A percentile compares a stretch with the other conserved stretches of the same genome.
Evolutionary conservation across 2,329 filamentous ascomycete genomes (phyloP).

Genomic region (Diaporthe sp.): DNA sequence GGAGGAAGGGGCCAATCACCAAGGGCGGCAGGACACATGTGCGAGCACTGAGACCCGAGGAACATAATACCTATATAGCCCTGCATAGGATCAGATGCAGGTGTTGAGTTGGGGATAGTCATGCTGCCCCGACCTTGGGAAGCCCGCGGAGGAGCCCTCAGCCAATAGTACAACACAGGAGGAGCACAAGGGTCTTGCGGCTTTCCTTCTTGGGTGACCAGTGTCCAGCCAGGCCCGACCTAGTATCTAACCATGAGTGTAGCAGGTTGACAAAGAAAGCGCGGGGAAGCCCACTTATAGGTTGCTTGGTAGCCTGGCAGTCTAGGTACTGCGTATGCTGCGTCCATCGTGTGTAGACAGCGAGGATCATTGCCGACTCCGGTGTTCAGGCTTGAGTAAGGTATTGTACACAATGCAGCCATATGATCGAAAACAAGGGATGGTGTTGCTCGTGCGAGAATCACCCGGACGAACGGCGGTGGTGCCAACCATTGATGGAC

Average conservation of each 20-base stretch:
- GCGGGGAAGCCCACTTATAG: neutral
- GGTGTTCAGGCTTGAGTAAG: neutral
- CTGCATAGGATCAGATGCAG: neutral
- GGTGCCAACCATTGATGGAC: neutral
- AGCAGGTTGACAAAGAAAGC: neutral
- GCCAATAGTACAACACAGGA: conserved; percentile 40
- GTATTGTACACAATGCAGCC: neutral
- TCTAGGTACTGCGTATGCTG: neutral
- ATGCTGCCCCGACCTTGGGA: neutral
- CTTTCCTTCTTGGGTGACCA: conserved; percentile 2
- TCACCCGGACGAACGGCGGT: neutral
- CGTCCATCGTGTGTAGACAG: no score
- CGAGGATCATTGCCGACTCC: neutral
- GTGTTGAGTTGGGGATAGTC: neutral
- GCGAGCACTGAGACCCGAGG: neutral
- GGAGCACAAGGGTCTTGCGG: conserved; percentile 38
- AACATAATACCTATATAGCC: no score
- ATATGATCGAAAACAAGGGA: neutral
- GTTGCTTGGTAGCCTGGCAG: neutral
- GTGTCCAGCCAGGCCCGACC: neutral
- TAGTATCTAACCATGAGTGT: neutral
- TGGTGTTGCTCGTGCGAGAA: neutral
- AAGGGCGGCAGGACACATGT: neutral
- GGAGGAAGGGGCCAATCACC: conserved; percentile 1
- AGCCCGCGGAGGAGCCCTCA: neutral